Conservation (phyloP, 495 filamentous ascomycete species). For the Aspergillus sclerotioniger region DNA sequence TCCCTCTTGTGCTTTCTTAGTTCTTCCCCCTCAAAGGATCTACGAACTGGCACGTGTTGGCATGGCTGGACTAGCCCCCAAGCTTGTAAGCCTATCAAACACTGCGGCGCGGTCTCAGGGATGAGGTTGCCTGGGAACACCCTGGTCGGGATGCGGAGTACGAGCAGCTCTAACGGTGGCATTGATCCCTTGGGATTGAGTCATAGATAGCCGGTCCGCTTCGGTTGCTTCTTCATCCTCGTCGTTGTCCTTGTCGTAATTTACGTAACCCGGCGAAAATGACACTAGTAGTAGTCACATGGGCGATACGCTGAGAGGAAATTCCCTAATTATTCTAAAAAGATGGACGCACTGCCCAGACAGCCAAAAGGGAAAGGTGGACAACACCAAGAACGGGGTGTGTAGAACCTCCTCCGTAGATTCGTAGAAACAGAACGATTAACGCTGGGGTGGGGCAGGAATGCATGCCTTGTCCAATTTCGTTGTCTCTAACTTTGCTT, state of each 20-base stretch:
- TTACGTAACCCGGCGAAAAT: slow-evolving; percentile 1
- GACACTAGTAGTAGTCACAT: not conserved
- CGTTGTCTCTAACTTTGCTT: slow-evolving; percentile 1
- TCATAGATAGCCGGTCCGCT: not conserved
- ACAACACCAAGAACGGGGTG: no score
- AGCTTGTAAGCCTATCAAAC: slow-evolving; percentile 13
- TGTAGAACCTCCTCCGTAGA: no score
- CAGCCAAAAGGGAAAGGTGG: no score
- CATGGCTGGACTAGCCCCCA: slow-evolving; percentile 10
- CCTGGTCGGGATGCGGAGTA: slow-evolving; percentile 2
- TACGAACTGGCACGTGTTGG: slow-evolving; percentile 32
- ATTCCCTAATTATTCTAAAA: not conserved
- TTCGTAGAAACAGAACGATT: not conserved
- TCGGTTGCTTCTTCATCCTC: not conserved
- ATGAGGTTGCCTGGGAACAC: slow-evolving; percentile 5
- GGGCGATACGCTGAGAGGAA: not conserved
- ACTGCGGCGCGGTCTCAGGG: not conserved
- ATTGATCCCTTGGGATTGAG: not conserved
- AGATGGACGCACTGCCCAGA: not conserved
- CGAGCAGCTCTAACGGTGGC: not conserved
- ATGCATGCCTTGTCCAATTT: not conserved
- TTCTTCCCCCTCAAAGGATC: slow-evolving; percentile 23
- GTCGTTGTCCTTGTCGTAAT: not conserved
- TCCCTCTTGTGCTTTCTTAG: slow-evolving; percentile 4
- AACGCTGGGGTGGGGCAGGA: not conserved